Evolutionary conservation across 495 filamentous ascomycete genomes (phyloP), one percentile per base, ranked within the genome.

Genomic region (Penicillium coprophilum): DNA sequence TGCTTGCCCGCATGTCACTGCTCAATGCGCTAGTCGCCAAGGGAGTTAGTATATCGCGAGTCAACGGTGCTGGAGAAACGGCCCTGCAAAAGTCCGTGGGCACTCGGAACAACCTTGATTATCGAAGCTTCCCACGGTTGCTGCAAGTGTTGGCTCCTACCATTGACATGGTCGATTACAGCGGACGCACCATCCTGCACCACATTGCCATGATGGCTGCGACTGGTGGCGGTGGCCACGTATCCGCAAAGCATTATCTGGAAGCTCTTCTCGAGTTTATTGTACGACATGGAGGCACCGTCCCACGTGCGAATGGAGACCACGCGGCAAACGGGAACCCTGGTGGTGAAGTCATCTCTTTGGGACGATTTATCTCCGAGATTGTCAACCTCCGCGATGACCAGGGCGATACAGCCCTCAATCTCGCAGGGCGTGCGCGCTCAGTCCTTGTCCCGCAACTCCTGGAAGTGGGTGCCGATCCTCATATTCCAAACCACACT

Each of bases 131-230:
- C 50, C 89, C 91, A 1, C 90, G 96, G 53, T 76, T 97, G 11
- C 80, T 98, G 6, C 92, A 96, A 58, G 79, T 95, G 1, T 79
- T 98, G 20, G 90, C 89, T 17, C 84, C 88, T n/a, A 93, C 91
- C 1, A 94, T 97, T 57, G 92, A 96, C 45, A 83, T 96, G 60
- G 80, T 88, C 17, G 94, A 98, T 72, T 84, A 87, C 47, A 89
- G 87, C 67, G 94, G 92, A 11, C 83, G 95, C 27, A 97, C 93
- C 1, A 89, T 97, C 40, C 72, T 98, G 19, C 94, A 98, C 67
- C 94, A 98, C 67, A 97, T 98, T 61, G 93, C 94, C 7, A 81
- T 97, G 36, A 91, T 92, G 41, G 96, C 91, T 48, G 94, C 90
- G 2, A 92, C 96, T 63, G 93, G 95, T 64, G 92, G 92, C 8